Evolutionary conservation across 768 basidiomycete species (phyloP), one percentile per base, ranked within the genome.

Genomic region (Lentinula lateritia): DNA sequence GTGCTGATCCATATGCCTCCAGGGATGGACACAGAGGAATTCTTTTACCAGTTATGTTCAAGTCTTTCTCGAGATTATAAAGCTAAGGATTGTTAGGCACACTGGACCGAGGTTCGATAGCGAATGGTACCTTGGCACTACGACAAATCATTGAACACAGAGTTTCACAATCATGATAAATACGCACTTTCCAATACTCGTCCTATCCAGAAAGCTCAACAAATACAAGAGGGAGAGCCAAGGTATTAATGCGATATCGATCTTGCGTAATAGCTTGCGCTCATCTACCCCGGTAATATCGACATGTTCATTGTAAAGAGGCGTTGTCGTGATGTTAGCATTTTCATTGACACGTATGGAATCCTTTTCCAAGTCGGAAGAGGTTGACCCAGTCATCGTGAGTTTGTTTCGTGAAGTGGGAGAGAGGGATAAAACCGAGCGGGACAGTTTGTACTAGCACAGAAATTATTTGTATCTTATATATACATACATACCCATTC

Each of bases 211-310:
- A 77, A 91, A 92, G 65, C 86, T 87, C 42, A 93, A 76, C 41
- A 92, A 76, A 72, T 92, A 92, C 66, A 93, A 72, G 58, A 94
- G 79, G 5, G 89, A 86, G 43, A 89, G 68, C 89, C 88, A 90
- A 9, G 87, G 84, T 41, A 88, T 78, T 63, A 88, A 78, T n/a
- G 80, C 79, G 61, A 78, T 65, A 71, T 89, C 88, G 52, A 91
- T 80, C 73, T 89, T 92, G 66, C 89, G 76, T 63, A 92, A 68
- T 63, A 92, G 70, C 69, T 83, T 86, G 60, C 81, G 81, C 71
- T 90, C 90, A 68, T 92, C 83, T 52, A 92, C 74, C 9, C 74
- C 77, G 62, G 83, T 85, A 32, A 80, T 72, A 69, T 89, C 88
- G 61, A 87, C 67, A 50, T 82, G 74, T n/a, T 80, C 70, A 65